Evolutionary conservation across 1,139 yeast genomes (phyloP).

Genomic region (Candida pseudoviswanathii): DNA sequence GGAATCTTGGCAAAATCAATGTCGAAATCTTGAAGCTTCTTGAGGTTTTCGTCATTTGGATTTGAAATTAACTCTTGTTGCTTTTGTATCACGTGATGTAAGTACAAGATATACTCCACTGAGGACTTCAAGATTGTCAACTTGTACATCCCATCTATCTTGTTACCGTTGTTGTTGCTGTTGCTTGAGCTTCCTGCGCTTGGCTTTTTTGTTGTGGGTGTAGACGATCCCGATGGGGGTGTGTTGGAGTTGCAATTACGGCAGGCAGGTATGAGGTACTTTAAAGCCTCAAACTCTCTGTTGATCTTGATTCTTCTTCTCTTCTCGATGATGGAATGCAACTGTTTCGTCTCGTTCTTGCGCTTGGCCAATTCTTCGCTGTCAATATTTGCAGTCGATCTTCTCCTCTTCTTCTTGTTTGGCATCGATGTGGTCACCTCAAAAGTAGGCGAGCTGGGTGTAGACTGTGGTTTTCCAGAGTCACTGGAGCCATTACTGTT

Average conservation of each 20-base stretch:
- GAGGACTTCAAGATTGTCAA: constrained; percentile 78
- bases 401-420: constrained; percentile 46
- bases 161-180: constrained; percentile 31
- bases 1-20: constrained; percentile 53
- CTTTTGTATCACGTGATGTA: constrained; percentile 58
- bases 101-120: constrained; percentile 74
- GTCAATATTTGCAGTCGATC: constrained; percentile 48
- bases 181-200: constrained; percentile 8
- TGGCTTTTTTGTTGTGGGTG: constrained; percentile 12
- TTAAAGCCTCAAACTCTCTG: constrained; percentile 80
- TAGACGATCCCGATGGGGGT: constrained; percentile 10
- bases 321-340: constrained; percentile 81
- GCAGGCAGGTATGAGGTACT: constrained; percentile 79
- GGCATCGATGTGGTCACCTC: constrained; percentile 11
- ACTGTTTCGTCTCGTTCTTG: constrained; percentile 57
- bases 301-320: constrained; percentile 78
- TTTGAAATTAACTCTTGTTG: constrained; percentile 40
- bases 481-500: constrained; percentile 2
- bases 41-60: background rate
- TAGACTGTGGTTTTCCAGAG: constrained; percentile 2
- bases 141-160: constrained; percentile 74
- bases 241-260: constrained; percentile 18
- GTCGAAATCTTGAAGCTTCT: constrained; percentile 28
- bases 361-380: constrained; percentile 58
- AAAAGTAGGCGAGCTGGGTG: constrained; percentile 11